Conservation (phyloP, 805 yeast species). For the Metschnikowia chrysomelidarum region DNA sequence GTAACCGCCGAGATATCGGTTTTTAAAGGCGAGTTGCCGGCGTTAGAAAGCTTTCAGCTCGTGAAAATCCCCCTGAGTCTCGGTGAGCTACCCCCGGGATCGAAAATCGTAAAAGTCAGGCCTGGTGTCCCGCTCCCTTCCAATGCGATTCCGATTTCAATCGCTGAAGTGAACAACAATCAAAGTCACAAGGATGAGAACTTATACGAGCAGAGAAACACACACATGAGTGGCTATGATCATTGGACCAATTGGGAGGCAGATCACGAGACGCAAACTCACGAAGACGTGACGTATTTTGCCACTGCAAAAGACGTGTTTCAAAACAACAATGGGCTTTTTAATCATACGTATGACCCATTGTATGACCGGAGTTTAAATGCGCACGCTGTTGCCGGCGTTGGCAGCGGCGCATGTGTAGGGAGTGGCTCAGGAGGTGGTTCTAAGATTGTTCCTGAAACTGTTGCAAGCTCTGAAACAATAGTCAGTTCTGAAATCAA, state of each 20-base stretch:
- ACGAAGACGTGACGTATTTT: slow-evolving; percentile 9
- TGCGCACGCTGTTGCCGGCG: slow-evolving; percentile 2
- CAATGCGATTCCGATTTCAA: slow-evolving; percentile 28
- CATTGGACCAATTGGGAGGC: slow-evolving; percentile 1
- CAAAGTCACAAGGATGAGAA: background rate
- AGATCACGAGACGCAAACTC: slow-evolving; percentile 3
- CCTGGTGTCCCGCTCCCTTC: slow-evolving; percentile 29
- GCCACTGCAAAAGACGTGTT: slow-evolving; percentile 1
- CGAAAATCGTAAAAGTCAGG: slow-evolving; percentile 21
- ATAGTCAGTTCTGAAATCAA: slow-evolving; percentile 6
- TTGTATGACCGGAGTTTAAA: too few species aligned
- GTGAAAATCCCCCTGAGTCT: slow-evolving; percentile 8
- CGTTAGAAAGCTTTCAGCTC: slow-evolving; percentile 9
- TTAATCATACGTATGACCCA: too few species aligned
- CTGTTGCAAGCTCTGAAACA: slow-evolving; percentile 4
- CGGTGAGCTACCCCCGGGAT: slow-evolving; percentile 16
- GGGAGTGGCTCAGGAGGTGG: too few species aligned
- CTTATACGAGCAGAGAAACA: too few species aligned
- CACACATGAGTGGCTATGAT: too few species aligned
- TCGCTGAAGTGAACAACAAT: slow-evolving; percentile 5
- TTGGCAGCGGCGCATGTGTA: background rate
- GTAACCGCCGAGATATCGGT: background rate
- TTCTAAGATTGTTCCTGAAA: slow-evolving; percentile 1
- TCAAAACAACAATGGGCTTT: too few species aligned
- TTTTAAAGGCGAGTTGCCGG: background rate